phyloP scores from a whole-genome alignment of 2,329 filamentous ascomycete species.

The Pestalotiopsis sp. region DNA sequence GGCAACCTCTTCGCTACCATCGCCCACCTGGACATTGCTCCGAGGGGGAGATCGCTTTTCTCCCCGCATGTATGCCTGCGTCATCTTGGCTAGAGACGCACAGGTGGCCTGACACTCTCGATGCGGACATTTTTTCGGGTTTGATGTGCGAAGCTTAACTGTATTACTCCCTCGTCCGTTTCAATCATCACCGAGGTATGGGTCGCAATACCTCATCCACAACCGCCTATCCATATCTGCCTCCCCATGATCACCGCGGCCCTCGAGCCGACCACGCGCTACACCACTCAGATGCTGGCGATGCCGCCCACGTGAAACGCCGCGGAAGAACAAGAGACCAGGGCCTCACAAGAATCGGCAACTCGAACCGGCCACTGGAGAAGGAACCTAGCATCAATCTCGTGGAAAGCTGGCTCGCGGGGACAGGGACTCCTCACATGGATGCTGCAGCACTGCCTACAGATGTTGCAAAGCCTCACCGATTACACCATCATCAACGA shows the following conservation, averaged over 20 bases:
- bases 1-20: background rate
- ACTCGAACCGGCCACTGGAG: conserved; percentile 22
- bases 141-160: conserved; percentile 6
- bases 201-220: background rate
- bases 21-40: background rate
- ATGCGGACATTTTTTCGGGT: conserved; percentile 1
- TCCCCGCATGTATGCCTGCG: background rate
- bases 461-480: background rate
- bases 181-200: conserved; percentile 3
- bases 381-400: conserved; percentile 21
- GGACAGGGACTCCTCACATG: background rate
- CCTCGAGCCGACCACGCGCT: conserved; percentile 14
- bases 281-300: conserved; percentile 13
- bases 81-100: background rate
- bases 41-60: background rate
- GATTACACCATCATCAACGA: background rate
- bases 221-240: conserved; percentile 21
- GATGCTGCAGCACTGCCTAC: background rate
- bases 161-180: conserved; percentile 9
- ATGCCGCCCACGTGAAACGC: conserved; percentile 20
- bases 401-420: conserved; percentile 31
- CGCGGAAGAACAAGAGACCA: conserved; percentile 12
- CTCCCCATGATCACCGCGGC: conserved; percentile 22
- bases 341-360: conserved; percentile 14
- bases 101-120: background rate